phyloP scores from a whole-genome alignment of 306 rosid genomes.

The Rosa multiflora region DNA sequence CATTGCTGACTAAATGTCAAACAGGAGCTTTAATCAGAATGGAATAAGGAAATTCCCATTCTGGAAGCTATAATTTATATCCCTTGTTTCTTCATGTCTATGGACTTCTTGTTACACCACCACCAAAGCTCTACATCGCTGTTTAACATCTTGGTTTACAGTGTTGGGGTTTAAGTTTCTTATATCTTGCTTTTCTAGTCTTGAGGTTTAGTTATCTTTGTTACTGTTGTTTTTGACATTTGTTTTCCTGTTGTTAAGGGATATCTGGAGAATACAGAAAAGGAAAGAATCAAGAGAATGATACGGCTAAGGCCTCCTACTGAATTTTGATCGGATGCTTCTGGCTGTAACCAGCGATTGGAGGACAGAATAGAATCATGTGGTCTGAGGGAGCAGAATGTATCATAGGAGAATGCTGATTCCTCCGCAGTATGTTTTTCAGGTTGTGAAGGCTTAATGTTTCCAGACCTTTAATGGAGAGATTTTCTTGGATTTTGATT shows the following conservation, averaged over 20 bases:
- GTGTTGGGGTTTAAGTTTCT: neutral
- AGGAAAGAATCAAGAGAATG: slow-evolving; percentile 86
- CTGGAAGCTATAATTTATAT: neutral
- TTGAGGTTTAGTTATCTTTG: neutral
- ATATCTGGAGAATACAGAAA: slow-evolving; percentile 82
- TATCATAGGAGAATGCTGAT: neutral
- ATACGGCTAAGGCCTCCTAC: slow-evolving; percentile 84
- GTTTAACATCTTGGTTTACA: neutral
- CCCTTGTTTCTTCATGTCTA: neutral
- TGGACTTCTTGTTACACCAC: neutral
- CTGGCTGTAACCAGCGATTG: neutral
- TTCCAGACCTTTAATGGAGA: neutral
- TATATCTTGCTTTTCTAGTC: neutral
- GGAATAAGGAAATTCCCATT: too few relatives aligned
- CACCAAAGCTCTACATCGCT: neutral
- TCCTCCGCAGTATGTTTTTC: neutral
- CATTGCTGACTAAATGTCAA: neutral
- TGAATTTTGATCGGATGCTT: slow-evolving; percentile 43
- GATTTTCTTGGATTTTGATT: neutral
- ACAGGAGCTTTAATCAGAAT: neutral
- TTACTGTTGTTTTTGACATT: slow-evolving; percentile 17
- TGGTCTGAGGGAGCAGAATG: neutral
- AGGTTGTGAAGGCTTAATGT: neutral
- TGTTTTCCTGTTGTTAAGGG: slow-evolving; percentile 50
- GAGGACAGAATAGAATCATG: neutral